A percentile compares a stretch with the other conserved stretches of the same genome.
Conservation (phyloP, 2,329 filamentous ascomycete genomes). For the Monosporascus sp. region DNA sequence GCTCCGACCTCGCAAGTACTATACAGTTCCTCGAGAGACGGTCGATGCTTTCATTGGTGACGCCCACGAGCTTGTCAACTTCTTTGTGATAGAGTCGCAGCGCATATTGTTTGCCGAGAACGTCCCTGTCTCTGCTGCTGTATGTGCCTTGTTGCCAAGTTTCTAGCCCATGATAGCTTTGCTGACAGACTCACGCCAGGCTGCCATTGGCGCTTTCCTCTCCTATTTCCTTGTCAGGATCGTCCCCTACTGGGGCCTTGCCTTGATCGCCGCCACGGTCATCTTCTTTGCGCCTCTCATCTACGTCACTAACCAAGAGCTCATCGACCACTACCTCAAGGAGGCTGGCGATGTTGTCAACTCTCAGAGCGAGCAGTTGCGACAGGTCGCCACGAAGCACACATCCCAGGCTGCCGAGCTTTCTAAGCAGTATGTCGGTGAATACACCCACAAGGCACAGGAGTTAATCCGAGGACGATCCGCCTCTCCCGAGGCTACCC, state of each 20-base stretch:
- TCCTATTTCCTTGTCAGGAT: constrained; percentile 66
- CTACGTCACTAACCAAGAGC: constrained; percentile 63
- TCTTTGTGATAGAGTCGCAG: constrained; percentile 65
- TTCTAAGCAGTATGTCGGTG: constrained; percentile 62
- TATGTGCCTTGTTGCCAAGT: constrained; percentile 33
- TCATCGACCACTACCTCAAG: constrained; percentile 60
- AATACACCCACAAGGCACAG: constrained; percentile 64
- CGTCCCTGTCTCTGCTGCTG: constrained; percentile 51
- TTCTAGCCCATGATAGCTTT: constrained; percentile 3
- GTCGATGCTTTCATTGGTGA: constrained; percentile 58
- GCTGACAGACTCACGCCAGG: constrained; percentile 32
- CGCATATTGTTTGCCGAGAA: constrained; percentile 66
- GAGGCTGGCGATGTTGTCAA: constrained; percentile 52
- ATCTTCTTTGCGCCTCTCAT: constrained; percentile 58
- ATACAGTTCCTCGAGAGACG: constrained; percentile 58
- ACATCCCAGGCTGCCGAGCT: constrained; percentile 56
- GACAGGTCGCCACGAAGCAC: constrained; percentile 57
- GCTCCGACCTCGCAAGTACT: constrained; percentile 62
- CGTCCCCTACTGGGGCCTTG: constrained; percentile 64
- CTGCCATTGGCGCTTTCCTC: constrained; percentile 54
- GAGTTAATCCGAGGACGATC: constrained; percentile 50
- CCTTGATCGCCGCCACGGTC: constrained; percentile 53
- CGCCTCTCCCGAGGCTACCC: constrained; percentile 34
- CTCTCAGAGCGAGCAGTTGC: constrained; percentile 58
- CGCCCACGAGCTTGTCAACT: constrained; percentile 64